Evolutionary conservation across 805 yeast species (phyloP), one percentile per base, ranked within the genome.

Genomic region (Metschnikowia aberdeeniae): DNA sequence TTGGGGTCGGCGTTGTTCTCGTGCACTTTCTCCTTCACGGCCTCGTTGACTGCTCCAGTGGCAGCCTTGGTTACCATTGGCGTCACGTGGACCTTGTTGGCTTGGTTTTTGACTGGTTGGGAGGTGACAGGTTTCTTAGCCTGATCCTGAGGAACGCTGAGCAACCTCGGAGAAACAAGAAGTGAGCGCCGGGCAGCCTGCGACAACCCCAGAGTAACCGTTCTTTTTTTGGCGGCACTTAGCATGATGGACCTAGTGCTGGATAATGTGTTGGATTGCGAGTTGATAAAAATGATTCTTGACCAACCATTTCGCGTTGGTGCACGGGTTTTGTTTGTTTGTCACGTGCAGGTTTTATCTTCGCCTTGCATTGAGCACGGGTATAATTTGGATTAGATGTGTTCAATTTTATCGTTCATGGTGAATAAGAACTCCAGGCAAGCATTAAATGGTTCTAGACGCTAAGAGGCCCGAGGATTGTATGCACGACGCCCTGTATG

Each of bases 1-100:
- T 49, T 52, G 28, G 46, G 48, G 28, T 44, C 50, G 22, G 42
- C 50, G 19, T 50, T 51, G 35, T 48, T 50, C 14, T 54, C 56
- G 29, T 39, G 42, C n/a, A 57, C 55, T 43, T 50, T 51, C 14
- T 50, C 55, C 42, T 51, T 57, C 37, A 58, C 44, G 37, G 39
- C 47, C 4, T 35, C 39, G 30, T 47, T 49, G 13, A 52, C 50
- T 26, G 44, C 42, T 10, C 20, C 35, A 6, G 35, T 26, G 26
- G 43, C 19, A 6, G 41, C 40, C 9, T 45, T 43, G 24, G 43
- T 43, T 11, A 27, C 43, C 26, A 33, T 20, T 31, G 30, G 35
- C 12, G 40, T 17, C 20, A 43, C 41, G 7, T 34, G 30, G 19
- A 32, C 29, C 36, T 42, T 42, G 40, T 36, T 34, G 46, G 43